These are phyloP conservation scores for Chytriomyces sp. DNA, from an alignment of 192 early-diverging fungal species.

Conservation along the genomic window DNA sequence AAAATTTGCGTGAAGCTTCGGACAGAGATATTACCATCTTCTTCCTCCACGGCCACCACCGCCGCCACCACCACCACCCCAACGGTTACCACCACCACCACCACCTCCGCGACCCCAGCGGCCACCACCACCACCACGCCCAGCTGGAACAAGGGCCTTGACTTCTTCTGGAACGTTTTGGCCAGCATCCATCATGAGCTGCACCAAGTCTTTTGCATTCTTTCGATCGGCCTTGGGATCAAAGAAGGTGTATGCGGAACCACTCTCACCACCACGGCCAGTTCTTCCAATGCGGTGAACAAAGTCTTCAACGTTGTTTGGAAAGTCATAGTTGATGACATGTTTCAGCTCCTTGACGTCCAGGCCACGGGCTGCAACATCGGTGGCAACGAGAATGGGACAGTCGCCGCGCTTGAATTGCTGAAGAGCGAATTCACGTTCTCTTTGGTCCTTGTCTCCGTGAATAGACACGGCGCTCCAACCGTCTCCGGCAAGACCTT, in stretches of 20 bases:
- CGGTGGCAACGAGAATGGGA: constrained; percentile 88
- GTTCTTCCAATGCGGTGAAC: constrained; percentile 74
- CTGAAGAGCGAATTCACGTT: constrained; percentile 76
- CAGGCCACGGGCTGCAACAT: constrained; percentile 91
- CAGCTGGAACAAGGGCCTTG: constrained; percentile 60
- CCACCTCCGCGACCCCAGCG: constrained; percentile 38
- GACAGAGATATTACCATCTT: background rate
- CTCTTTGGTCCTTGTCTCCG: constrained; percentile 85
- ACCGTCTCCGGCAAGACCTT: constrained; percentile 69
- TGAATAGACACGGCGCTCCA: constrained; percentile 83
- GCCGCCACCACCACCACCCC: constrained; percentile 28
- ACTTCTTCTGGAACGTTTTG: constrained; percentile 81
- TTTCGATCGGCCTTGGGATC: constrained; percentile 44
- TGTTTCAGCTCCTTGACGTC: constrained; percentile 53
- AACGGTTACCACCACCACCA: constrained; percentile 36
- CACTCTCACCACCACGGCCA: constrained; percentile 47
- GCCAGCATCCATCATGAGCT: constrained; percentile 86
- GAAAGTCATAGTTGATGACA: constrained; percentile 90
- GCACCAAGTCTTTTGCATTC: constrained; percentile 75
- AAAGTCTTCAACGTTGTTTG: constrained; percentile 88
- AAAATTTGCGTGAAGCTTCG: background rate
- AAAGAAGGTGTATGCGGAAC: constrained; percentile 55
- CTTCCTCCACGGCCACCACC: constrained; percentile 13
- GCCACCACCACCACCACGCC: constrained; percentile 51
- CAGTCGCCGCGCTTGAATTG: constrained; percentile 80